Conservation (phyloP, 2,329 filamentous ascomycete genomes). For the Cordyceps cateniannulata region DNA sequence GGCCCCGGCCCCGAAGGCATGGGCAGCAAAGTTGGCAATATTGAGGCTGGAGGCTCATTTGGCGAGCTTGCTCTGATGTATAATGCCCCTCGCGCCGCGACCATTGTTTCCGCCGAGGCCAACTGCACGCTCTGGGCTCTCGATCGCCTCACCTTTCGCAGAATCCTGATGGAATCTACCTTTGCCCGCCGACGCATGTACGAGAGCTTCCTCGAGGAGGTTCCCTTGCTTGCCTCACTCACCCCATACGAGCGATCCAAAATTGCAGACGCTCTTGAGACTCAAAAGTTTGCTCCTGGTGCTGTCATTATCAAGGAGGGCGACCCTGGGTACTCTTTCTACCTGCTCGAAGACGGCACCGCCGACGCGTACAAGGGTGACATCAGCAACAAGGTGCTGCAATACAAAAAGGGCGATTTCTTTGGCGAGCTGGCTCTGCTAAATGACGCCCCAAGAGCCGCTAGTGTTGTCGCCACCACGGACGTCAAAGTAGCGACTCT, state of each 20-base stretch:
- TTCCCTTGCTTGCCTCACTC: constrained; percentile 74
- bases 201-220: constrained; percentile 92
- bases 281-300: constrained; percentile 73
- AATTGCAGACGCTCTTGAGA: constrained; percentile 93
- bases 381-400: constrained; percentile 61
- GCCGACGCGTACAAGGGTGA: constrained; percentile 83
- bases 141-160: constrained; percentile 92
- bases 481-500: constrained; percentile 91
- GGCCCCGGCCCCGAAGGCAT: constrained; percentile 77
- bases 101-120: constrained; percentile 76
- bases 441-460: constrained; percentile 88
- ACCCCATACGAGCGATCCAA: constrained; percentile 93
- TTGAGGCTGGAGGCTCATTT: constrained; percentile 86
- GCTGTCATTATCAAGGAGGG: constrained; percentile 86
- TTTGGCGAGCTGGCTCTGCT: constrained; percentile 93
- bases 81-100: constrained; percentile 92
- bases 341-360: constrained; percentile 79
- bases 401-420: constrained; percentile 88
- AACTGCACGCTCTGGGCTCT: constrained; percentile 85
- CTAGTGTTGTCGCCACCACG: constrained; percentile 74
- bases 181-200: constrained; percentile 96
- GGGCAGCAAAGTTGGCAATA: constrained; percentile 73
- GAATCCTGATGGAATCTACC: constrained; percentile 96
- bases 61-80: constrained; percentile 98
- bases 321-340: constrained; percentile 87